A percentile compares a stretch with the other conserved stretches of the same genome.
These are phyloP conservation scores for Neophaeococcomyces mojaviensis DNA, from an alignment of 2,329 filamentous ascomycete species.

Conservation along the genomic window DNA sequence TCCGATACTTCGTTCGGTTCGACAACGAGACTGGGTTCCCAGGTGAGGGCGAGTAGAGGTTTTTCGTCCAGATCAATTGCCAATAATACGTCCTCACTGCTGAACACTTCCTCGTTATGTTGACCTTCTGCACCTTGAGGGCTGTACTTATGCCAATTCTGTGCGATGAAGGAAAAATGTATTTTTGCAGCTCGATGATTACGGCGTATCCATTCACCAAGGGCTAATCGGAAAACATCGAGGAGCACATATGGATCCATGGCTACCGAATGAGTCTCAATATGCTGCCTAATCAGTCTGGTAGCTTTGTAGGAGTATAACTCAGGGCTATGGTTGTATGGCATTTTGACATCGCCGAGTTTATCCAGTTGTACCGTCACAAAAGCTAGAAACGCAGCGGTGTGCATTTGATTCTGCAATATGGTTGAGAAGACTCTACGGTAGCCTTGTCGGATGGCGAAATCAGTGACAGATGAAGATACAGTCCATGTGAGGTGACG, in stretches of 20 bases:
- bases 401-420: slow-evolving; percentile 1
- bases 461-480: slow-evolving; percentile 1
- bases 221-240: slow-evolving; percentile 15
- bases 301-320: slow-evolving; percentile 15
- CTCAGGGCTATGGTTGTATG: slow-evolving; percentile 13
- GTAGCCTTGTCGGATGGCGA: slow-evolving; percentile 3
- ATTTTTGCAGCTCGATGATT: slow-evolving; percentile 14
- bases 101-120: slow-evolving; percentile 5
- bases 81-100: slow-evolving; percentile 6
- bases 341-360: background rate
- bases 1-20: background rate
- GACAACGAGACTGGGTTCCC: slow-evolving; percentile 1
- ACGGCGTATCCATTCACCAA: slow-evolving; percentile 15
- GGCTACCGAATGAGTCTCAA: slow-evolving; percentile 5
- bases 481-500: slow-evolving; percentile 4
- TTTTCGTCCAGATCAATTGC: slow-evolving; percentile 7
- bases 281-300: slow-evolving; percentile 10
- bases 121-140: background rate
- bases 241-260: slow-evolving; percentile 14
- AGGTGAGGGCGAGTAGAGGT: slow-evolving; percentile 1
- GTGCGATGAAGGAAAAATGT: slow-evolving; percentile 13
- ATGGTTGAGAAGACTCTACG: background rate
- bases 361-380: slow-evolving; percentile 3
- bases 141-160: background rate
- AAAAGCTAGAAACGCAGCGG: slow-evolving; percentile 4